Base-by-base conservation (phyloP, 2,329 filamentous ascomycete genomes). In the Fusarium hostae region DNA sequence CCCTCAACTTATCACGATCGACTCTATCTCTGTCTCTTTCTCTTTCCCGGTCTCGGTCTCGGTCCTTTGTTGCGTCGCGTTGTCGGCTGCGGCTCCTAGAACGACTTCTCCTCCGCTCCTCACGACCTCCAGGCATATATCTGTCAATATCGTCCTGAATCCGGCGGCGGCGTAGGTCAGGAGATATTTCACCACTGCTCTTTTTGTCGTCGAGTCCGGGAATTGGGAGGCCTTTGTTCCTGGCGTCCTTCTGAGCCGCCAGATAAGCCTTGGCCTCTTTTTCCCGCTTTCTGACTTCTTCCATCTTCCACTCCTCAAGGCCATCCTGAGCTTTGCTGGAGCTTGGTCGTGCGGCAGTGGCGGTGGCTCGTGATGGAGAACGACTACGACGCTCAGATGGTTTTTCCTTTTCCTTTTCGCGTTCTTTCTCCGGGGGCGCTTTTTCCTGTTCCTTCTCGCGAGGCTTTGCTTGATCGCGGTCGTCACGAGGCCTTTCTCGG, bases 241-340 rank as follows among this genome's bases (percentile, higher is more conserved):
- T 84, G 35, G 89, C 88, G 71, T 90, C 88, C 68, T 87, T 86
- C 72, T 90, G 88, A 5, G 88, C 88, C 10, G 88, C 88, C 40
- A 90, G 81, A 72, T 91, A 91, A 8, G 88, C 88, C 77, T 90
- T 90, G 41, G 89, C 89, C 78, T 91, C 89, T 69, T 86, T 86
- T 77, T 90, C 88, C 55, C 89, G 86, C 76, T 89, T 88, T 77
- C 85, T 87, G 58, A 89, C 88, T 73, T 90, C 88, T 63, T 87
- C 86, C 70, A 87, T 85, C 77, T 91, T 91, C 84, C 87, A 87
- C 20, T 84, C 84, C 73, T 89, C 87, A 30, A 84, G 81, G 43
- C 84, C 84, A n/a, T 85, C 83, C 52, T 85, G 85, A 62, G 82
- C 85, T 24, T 83, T 78, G 20, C 78, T 79, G 2, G 82, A 80